Evolutionary conservation across 768 basidiomycete genomes (phyloP).

Genomic region (Phaeotremella skinneri): DNA sequence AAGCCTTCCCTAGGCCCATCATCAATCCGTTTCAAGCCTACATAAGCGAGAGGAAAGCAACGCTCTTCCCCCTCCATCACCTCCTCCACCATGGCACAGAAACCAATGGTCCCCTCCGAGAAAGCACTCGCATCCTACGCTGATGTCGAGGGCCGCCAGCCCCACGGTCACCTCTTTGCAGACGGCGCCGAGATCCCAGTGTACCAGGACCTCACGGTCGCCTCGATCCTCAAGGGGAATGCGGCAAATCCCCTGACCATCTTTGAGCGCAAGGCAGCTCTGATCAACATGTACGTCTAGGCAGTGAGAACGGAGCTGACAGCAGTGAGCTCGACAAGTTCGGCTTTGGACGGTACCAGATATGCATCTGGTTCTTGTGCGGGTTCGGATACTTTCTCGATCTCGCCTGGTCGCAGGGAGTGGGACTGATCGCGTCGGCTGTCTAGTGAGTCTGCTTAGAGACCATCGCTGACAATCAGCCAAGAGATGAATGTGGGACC

Average conservation of each 20-base stretch:
- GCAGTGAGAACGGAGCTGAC: background rate
- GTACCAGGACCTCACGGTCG: constrained; percentile 6
- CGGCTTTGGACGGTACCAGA: constrained; percentile 48
- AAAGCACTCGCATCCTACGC: background rate
- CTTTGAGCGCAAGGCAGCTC: constrained; percentile 50
- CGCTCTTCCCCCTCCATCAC: background rate
- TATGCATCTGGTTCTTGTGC: constrained; percentile 51
- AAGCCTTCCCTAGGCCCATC: no score
- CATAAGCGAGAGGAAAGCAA: background rate
- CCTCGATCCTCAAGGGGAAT: constrained; percentile 30
- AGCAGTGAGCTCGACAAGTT: constrained; percentile 46
- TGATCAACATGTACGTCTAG: constrained; percentile 47
- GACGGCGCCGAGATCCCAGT: background rate
- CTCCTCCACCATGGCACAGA: no score
- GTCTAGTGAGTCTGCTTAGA: constrained; percentile 40
- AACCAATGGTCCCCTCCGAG: no score
- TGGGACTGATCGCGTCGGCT: constrained; percentile 44
- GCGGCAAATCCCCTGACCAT: constrained; percentile 31
- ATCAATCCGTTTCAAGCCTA: no score
- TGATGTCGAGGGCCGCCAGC: background rate
- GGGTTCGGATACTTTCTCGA: constrained; percentile 53
- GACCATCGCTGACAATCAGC: constrained; percentile 20
- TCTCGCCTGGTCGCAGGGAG: constrained; percentile 49
- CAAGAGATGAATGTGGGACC: constrained; percentile 39
- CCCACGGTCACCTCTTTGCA: background rate